phyloP scores from a whole-genome alignment of 495 filamentous ascomycete species.

The Lentithecium fluviatile region DNA sequence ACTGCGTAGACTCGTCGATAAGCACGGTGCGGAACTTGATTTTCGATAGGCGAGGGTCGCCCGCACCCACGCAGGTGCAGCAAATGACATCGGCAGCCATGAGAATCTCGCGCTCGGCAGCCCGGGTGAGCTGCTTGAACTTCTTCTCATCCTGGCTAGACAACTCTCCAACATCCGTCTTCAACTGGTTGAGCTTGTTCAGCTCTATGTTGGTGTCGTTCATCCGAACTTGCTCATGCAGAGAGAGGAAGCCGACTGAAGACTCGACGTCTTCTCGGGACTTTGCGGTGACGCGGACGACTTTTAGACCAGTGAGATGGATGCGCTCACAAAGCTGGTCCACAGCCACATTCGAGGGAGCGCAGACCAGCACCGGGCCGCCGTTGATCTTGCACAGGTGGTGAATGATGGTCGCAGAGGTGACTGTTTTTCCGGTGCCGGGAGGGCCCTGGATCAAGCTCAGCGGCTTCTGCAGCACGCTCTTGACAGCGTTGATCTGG shows the following conservation, averaged over 20 bases:
- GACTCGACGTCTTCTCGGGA: conserved; percentile 98
- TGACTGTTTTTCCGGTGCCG: conserved; percentile 97
- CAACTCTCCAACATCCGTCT: conserved; percentile 86
- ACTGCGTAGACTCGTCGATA: conserved; percentile 97
- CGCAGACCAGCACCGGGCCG: conserved; percentile 93
- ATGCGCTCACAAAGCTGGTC: conserved; percentile 98
- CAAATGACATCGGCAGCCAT: conserved; percentile 97
- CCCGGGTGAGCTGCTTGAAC: conserved; percentile 88
- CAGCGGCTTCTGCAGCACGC: conserved; percentile 86
- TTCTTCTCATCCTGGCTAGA: conserved; percentile 98
- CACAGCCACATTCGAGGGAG: conserved; percentile 97
- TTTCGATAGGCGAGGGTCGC: conserved; percentile 90
- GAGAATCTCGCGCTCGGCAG: conserved; percentile 92
- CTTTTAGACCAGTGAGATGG: conserved; percentile 89
- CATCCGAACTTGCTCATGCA: conserved; percentile 96
- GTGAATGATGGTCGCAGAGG: conserved; percentile 98
- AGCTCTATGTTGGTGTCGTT: conserved; percentile 95
- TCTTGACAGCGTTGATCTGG: conserved; percentile 96
- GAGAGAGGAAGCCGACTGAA: conserved; percentile 86
- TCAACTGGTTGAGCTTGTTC: conserved; percentile 85
- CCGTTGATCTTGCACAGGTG: conserved; percentile 94
- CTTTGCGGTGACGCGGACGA: conserved; percentile 97
- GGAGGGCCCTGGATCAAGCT: conserved; percentile 97
- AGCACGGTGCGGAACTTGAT: conserved; percentile 97
- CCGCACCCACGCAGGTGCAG: conserved; percentile 97